phyloP scores from a whole-genome alignment of 202 grass and related monocot species.

The Carex arenaria region DNA sequence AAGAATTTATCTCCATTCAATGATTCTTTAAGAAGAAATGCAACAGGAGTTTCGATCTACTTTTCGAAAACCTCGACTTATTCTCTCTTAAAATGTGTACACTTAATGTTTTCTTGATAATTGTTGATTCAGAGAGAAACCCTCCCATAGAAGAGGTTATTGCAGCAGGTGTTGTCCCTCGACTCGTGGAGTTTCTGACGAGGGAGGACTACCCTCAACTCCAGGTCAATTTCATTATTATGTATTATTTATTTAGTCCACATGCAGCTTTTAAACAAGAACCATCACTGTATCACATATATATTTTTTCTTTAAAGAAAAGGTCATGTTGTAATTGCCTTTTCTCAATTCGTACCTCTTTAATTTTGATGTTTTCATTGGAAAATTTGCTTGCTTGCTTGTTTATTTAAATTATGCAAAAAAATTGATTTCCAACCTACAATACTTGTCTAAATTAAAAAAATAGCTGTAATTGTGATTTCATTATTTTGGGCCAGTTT shows the following conservation, averaged over 20 bases:
- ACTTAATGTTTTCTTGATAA: neutral
- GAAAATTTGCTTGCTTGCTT: neutral
- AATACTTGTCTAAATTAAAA: neutral
- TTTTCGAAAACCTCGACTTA: neutral
- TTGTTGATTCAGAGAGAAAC: conserved; percentile 49
- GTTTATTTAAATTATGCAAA: neutral
- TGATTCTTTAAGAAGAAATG: neutral
- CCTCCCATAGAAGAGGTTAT: conserved; percentile 96
- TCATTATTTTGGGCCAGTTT: conserved; percentile 44
- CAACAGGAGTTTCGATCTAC: neutral
- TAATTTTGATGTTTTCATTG: neutral
- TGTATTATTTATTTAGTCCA: neutral
- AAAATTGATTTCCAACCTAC: neutral
- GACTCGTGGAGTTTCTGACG: conserved; percentile 76
- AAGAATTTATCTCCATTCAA: conserved; percentile 11
- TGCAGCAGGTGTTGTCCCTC: conserved; percentile 72
- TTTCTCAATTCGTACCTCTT: neutral
- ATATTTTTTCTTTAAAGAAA: neutral
- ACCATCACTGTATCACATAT: neutral
- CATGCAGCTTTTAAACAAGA: neutral
- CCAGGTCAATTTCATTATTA: conserved; percentile 40
- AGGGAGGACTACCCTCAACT: conserved; percentile 90
- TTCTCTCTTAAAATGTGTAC: neutral
- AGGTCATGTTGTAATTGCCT: neutral
- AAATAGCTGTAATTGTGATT: neutral